phyloP scores from a whole-genome alignment of 2,329 filamentous ascomycete species.

The Pseudogymnoascus sp. region DNA sequence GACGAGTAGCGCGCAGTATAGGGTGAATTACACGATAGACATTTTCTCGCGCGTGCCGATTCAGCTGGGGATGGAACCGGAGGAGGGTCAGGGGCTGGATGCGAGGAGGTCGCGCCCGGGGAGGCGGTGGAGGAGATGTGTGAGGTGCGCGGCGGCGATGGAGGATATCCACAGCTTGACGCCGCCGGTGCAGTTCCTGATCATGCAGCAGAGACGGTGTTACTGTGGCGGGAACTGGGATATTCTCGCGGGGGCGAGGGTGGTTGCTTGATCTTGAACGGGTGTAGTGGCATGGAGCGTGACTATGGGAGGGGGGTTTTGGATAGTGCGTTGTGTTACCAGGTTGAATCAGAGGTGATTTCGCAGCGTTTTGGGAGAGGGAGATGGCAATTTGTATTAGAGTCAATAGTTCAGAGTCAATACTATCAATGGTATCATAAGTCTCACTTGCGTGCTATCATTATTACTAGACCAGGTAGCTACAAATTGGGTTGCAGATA shows the following conservation, averaged over 20 bases:
- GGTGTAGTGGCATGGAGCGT: neutral
- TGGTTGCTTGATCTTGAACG: neutral
- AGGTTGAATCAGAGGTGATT: neutral
- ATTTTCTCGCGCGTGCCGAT: neutral
- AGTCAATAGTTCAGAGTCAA: neutral
- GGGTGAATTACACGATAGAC: neutral
- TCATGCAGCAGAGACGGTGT: constrained; percentile 28
- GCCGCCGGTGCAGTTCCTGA: constrained; percentile 26
- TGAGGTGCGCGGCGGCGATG: constrained; percentile 27
- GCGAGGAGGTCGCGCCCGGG: constrained; percentile 6
- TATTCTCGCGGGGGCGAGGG: constrained; percentile 11
- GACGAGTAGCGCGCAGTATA: neutral
- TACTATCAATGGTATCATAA: neutral
- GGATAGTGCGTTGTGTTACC: neutral
- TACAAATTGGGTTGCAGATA: neutral
- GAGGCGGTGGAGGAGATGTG: constrained; percentile 26
- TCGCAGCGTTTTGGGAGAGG: neutral
- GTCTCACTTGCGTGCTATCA: neutral
- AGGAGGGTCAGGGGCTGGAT: neutral
- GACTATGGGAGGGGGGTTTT: neutral
- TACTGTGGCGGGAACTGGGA: constrained; percentile 28
- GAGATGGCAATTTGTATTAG: neutral
- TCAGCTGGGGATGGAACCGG: neutral
- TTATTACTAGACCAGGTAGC: neutral
- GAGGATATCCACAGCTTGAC: constrained; percentile 26